These are phyloP conservation scores for Neurospora sp. DNA, from an alignment of 495 filamentous ascomycete genomes.

Conservation along the genomic window DNA sequence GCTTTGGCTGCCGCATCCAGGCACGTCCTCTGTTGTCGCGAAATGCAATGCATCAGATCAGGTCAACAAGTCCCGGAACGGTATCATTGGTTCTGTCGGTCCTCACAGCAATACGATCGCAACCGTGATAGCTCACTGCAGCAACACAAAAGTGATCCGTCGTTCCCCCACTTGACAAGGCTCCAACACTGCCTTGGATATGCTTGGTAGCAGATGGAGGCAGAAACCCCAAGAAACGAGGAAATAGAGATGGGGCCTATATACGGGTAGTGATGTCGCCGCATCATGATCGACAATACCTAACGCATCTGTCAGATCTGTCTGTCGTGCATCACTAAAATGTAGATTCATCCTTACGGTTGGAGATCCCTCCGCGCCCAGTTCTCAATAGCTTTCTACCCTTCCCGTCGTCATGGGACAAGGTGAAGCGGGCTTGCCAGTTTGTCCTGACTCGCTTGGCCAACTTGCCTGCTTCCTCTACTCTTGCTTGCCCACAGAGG, in stretches of 20 bases:
- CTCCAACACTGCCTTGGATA: not conserved
- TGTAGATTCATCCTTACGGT: not conserved
- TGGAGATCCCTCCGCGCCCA: not conserved
- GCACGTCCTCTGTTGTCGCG: not conserved
- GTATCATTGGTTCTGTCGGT: not conserved
- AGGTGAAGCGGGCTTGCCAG: not conserved
- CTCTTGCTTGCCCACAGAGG: not conserved
- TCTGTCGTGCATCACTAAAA: conserved; percentile 15
- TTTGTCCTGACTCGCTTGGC: not conserved
- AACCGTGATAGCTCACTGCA: not conserved
- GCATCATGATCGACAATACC: conserved; percentile 27
- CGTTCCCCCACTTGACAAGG: not conserved
- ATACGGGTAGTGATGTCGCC: conserved; percentile 6
- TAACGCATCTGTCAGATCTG: conserved; percentile 27
- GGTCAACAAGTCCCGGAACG: not conserved
- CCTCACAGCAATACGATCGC: not conserved
- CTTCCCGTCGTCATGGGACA: not conserved
- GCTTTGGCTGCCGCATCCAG: not conserved
- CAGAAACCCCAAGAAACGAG: not conserved
- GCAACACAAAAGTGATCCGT: not conserved
- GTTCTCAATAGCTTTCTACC: not conserved
- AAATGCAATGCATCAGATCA: not conserved
- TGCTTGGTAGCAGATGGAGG: not conserved
- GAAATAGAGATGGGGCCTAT: not conserved
- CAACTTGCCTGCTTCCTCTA: not conserved